Base-by-base conservation (phyloP, 2,329 filamentous ascomycete genomes). In the Xylaria sp. region DNA sequence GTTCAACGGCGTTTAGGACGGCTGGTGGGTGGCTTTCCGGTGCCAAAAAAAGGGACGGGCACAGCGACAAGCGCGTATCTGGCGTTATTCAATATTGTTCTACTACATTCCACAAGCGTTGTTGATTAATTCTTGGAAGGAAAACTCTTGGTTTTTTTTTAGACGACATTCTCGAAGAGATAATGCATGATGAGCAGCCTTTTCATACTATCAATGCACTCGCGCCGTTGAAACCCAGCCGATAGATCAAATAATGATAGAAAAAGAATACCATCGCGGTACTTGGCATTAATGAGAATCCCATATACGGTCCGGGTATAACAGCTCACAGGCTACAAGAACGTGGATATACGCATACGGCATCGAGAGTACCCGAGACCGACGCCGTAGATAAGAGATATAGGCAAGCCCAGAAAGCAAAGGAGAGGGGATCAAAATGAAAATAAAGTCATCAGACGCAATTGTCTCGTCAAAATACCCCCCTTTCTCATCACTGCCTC, bases 391-490 rank as follows among this genome's bases (percentile, higher is more conserved):
- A 30, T 17, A 14, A 42, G 27, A 12, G n/a, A 42, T 3, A n/a
- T 2, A 11, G 17, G 36, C 27, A n/a, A 47, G 8, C 21, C 9
- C 30, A 19, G 55, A 12, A n/a, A 47, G 27, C 6, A n/a, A 58
- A 19, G 7, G 21, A 14, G 24, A 45, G 12, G 47, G 34, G 3
- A 32, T 34, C 17, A 19, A 34, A 4, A 42, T 39, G 17, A 54
- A 7, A 30, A 27, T 2, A 48, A 53, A 57, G 30, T 63, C 62
- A 54, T 66, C n/a, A 62, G 48, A 51, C 61, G 60, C 68, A 69
- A 68, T 64, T 67, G 64, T 69, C 67, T 69, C 67, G 48, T 67
- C 60, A 69, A 19, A 65, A 32, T 14, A 27, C 17, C 30, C 7
- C 47, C n/a, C 42, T 36, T 48, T 61, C 17, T 19, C 51, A 32